These are phyloP conservation scores for Sporisorium reilianum DNA, from an alignment of 1,284 basidiomycete species.

Conservation along the genomic window DNA sequence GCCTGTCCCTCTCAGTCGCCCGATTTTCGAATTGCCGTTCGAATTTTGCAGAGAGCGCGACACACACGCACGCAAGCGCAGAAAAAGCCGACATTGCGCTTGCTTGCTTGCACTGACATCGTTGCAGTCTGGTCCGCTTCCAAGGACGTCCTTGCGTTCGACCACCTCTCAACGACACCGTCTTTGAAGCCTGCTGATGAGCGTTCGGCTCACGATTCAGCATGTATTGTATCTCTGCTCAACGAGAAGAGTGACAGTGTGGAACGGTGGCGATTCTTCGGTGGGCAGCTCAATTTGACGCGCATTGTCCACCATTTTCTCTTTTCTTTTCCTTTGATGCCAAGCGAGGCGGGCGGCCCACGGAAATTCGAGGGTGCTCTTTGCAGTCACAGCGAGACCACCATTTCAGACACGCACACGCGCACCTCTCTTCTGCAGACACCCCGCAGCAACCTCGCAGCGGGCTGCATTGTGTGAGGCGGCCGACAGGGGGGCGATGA, in stretches of 20 bases:
- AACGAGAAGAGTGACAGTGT: no score
- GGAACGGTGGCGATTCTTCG: neutral
- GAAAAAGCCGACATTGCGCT: neutral
- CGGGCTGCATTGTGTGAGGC: neutral
- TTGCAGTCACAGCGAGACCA: neutral
- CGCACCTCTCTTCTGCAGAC: neutral
- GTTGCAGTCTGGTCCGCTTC: no score
- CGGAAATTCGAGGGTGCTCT: constrained; percentile 17
- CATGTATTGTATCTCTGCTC: no score
- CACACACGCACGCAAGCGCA: neutral
- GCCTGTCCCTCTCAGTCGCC: neutral
- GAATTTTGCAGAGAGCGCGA: neutral
- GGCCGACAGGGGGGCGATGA: neutral
- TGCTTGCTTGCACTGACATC: no score
- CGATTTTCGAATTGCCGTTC: neutral
- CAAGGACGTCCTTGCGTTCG: no score
- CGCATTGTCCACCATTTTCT: constrained; percentile 4
- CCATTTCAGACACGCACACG: neutral
- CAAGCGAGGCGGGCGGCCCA: neutral
- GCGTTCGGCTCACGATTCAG: no score
- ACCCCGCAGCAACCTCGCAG: neutral
- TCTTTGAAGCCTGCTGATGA: neutral
- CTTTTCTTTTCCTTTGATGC: neutral
- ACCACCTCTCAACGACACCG: neutral
- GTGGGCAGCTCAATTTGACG: neutral